Evolutionary conservation across 768 basidiomycete species (phyloP).

Genomic region (Tephrocybe sp.): DNA sequence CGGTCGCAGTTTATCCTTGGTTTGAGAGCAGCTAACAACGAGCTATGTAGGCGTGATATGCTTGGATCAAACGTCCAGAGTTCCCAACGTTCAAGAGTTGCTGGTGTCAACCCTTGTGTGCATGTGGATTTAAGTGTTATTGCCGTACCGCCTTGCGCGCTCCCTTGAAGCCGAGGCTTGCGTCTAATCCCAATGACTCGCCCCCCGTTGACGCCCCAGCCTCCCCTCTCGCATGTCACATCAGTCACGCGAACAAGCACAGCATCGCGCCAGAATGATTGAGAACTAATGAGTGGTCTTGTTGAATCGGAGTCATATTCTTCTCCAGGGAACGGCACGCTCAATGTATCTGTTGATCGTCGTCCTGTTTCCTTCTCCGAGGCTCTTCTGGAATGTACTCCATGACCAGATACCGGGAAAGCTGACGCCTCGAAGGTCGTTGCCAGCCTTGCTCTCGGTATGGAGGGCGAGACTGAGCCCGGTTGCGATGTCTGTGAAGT

Average conservation of each 20-base stretch:
- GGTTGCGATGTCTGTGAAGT: conserved; percentile 39
- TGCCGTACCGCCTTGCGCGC: conserved; percentile 23
- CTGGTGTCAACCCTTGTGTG: conserved; percentile 52
- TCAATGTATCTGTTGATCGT: conserved; percentile 47
- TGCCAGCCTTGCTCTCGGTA: conserved; percentile 49
- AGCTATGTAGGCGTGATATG: conserved; percentile 45
- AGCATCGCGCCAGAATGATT: conserved; percentile 60
- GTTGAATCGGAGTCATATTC: conserved; percentile 36
- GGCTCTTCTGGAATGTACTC: conserved; percentile 68
- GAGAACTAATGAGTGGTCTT: conserved; percentile 34
- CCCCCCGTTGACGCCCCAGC: conserved; percentile 67
- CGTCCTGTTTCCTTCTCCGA: conserved; percentile 66
- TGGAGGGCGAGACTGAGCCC: conserved; percentile 45
- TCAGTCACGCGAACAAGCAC: conserved; percentile 54
- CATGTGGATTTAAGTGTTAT: conserved; percentile 10
- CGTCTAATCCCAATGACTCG: conserved; percentile 71
- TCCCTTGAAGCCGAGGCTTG: conserved; percentile 47
- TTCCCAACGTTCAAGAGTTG: conserved; percentile 82
- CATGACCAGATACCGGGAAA: conserved; percentile 83
- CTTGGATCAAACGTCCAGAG: conserved; percentile 75
- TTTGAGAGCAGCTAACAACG: conserved; percentile 49
- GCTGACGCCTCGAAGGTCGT: conserved; percentile 48
- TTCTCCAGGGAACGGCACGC: conserved; percentile 45
- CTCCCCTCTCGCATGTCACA: conserved; percentile 69
- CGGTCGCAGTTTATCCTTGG: conserved; percentile 17